phyloP scores from a whole-genome alignment of 306 rosid species.

The Pueraria montana region DNA sequence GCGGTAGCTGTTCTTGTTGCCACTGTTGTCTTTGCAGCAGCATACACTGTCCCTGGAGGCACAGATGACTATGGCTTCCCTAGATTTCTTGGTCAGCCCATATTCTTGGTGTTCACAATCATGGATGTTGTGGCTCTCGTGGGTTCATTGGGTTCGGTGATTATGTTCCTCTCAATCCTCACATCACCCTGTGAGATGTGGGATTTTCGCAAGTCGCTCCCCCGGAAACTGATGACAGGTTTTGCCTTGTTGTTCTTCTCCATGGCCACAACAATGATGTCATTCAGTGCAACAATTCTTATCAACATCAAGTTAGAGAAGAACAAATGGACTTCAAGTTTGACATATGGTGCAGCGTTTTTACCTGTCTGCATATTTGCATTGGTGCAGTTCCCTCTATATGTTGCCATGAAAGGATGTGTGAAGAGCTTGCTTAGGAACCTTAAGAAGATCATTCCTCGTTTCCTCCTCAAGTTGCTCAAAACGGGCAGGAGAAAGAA shows the following conservation, averaged over 20 bases:
- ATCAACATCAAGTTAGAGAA: conserved; percentile 44
- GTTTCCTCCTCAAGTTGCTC: conserved; percentile 38
- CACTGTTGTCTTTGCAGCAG: conserved; percentile 54
- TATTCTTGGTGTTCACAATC: conserved; percentile 48
- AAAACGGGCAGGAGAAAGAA: conserved; percentile 11
- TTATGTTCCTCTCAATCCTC: conserved; percentile 56
- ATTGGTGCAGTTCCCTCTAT: conserved; percentile 50
- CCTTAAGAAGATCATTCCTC: conserved; percentile 49
- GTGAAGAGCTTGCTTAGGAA: neutral
- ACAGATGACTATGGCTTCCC: conserved; percentile 43
- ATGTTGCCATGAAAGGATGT: conserved; percentile 43
- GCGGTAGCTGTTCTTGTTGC: conserved; percentile 56
- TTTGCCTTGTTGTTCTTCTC: conserved; percentile 53
- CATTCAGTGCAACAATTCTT: conserved; percentile 52
- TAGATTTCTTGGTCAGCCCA: conserved; percentile 46
- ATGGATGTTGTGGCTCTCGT: conserved; percentile 53
- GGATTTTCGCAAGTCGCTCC: conserved; percentile 53
- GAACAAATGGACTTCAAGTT: conserved; percentile 46
- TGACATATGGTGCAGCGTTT: conserved; percentile 48
- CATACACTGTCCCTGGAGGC: conserved; percentile 58
- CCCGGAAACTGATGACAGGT: conserved; percentile 53
- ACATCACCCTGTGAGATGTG: conserved; percentile 56
- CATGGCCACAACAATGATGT: conserved; percentile 55
- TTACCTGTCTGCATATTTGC: conserved; percentile 54
- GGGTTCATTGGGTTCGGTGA: conserved; percentile 52